phyloP scores from a whole-genome alignment of 192 early-diverging fungal genomes.

The Coemansia interrupta region DNA sequence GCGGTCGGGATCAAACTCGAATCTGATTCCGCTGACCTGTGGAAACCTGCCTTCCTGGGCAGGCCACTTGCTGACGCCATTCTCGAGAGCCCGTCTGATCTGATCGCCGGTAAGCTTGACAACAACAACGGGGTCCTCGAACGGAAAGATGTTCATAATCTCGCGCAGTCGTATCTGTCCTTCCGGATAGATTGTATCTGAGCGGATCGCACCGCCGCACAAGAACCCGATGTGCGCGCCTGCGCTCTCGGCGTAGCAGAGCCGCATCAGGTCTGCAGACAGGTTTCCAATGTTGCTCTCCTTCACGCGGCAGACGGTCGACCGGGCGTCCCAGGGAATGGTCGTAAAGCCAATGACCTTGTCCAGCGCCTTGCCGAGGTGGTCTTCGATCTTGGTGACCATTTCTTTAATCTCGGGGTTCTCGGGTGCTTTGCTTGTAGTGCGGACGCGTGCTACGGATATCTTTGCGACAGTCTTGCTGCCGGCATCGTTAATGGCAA shows the following conservation, averaged over 20 bases:
- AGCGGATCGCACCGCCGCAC: slow-evolving; percentile 64
- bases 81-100: slow-evolving; percentile 62
- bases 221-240: slow-evolving; percentile 52
- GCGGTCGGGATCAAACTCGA: slow-evolving; percentile 56
- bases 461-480: slow-evolving; percentile 8
- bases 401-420: slow-evolving; percentile 44
- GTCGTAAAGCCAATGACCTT: slow-evolving; percentile 58
- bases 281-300: slow-evolving; percentile 65
- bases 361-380: slow-evolving; percentile 53
- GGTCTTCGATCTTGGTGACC: slow-evolving; percentile 49
- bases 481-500: slow-evolving; percentile 6
- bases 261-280: slow-evolving; percentile 61
- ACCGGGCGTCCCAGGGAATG: slow-evolving; percentile 57
- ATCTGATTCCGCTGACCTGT: slow-evolving; percentile 60
- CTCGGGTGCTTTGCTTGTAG: slow-evolving; percentile 39
- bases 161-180: slow-evolving; percentile 61
- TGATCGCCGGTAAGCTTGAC: slow-evolving; percentile 60
- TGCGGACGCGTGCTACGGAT: slow-evolving; percentile 47
- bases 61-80: slow-evolving; percentile 63
- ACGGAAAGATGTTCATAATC: slow-evolving; percentile 66
- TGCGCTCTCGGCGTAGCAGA: slow-evolving; percentile 39
- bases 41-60: slow-evolving; percentile 70
- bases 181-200: slow-evolving; percentile 55
- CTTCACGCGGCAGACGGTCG: slow-evolving; percentile 53
- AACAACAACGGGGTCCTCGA: slow-evolving; percentile 65